Base-by-base conservation (phyloP, 140 eudicot species). In the Ambrosia hybrid region DNA sequence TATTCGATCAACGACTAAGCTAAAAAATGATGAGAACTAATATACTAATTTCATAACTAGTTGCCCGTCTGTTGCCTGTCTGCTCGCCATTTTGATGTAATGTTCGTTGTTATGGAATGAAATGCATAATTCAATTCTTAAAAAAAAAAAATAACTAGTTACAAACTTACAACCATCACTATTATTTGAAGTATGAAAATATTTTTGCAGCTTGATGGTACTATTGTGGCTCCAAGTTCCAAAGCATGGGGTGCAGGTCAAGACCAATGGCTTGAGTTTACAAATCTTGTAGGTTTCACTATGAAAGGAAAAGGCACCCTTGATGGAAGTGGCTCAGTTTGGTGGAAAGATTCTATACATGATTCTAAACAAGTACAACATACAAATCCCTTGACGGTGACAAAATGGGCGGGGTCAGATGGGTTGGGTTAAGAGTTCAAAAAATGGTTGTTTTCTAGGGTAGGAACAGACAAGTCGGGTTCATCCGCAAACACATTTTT, bases 321-420 rank as follows among this genome's bases (percentile, higher is more conserved):
- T 57, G 91, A 92, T 71, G 98, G 98, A 73, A 86, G 85, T 15
- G 98, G 98, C 37, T 85, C 91, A 2, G 70, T 76, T 73, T 92
- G 98, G 96, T 89, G 96, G 96, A 73, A 76, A 11, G 71, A 78
- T 46, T 61, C 86, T 15, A 57, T 73, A 21, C 61, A 61, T 36
- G 84, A 80, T 69, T 84, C 84, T n/a, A 36, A 59, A 59, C 48
- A 37, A 63, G 68, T 63, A 63, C 36, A 63, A 17, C 17, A n/a
- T 41, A 64, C 51, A 17, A 2, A 36, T 21, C 73, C 67, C 56
- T 34, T 6, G 16, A 62, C 13, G 21, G 48, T 61, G 45, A 4
- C 48, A 4, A 5, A 49, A 64, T 39, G 70, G 36, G 70, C 4
- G 33, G 34, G 34, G 26, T 63, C 68, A 39, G 3, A 64, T n/a